Evolutionary conservation across 2,329 filamentous ascomycete genomes (phyloP).

Genomic region (Pseudocercospora fuligena): DNA sequence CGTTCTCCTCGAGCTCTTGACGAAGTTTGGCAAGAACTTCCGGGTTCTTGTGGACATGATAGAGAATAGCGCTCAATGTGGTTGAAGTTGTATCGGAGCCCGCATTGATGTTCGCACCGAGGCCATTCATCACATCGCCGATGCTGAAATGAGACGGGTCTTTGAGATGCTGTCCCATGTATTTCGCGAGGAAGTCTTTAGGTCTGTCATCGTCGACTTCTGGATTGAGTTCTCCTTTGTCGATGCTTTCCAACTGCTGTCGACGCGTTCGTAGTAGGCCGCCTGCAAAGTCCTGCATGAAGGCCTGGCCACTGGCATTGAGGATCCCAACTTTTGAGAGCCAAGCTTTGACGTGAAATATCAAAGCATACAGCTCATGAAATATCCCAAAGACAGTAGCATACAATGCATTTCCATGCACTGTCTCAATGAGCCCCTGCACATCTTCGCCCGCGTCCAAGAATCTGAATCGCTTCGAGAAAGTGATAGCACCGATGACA

Average conservation of each 20-base stretch:
- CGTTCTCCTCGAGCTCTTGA: slow-evolving; percentile 40
- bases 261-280: background rate
- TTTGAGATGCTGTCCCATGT: background rate
- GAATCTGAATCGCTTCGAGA: slow-evolving; percentile 45
- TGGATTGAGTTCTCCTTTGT: background rate
- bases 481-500: slow-evolving; percentile 50
- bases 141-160: background rate
- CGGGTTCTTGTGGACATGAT: slow-evolving; percentile 44
- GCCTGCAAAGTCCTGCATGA: slow-evolving; percentile 2
- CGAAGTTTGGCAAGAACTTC: slow-evolving; percentile 37
- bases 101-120: slow-evolving; percentile 43
- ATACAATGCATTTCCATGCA: background rate
- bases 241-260: background rate
- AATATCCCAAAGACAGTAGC: background rate
- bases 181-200: slow-evolving; percentile 3
- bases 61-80: slow-evolving; percentile 44
- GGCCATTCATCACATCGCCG: background rate
- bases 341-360: background rate
- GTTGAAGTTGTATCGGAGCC: slow-evolving; percentile 50
- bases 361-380: background rate
- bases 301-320: background rate
- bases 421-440: background rate
- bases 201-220: background rate
- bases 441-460: slow-evolving; percentile 43
- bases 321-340: background rate